Evolutionary conservation across 441 rosid species (phyloP), one percentile per base, ranked within the genome.

Genomic region (Bruguiera hainesii): DNA sequence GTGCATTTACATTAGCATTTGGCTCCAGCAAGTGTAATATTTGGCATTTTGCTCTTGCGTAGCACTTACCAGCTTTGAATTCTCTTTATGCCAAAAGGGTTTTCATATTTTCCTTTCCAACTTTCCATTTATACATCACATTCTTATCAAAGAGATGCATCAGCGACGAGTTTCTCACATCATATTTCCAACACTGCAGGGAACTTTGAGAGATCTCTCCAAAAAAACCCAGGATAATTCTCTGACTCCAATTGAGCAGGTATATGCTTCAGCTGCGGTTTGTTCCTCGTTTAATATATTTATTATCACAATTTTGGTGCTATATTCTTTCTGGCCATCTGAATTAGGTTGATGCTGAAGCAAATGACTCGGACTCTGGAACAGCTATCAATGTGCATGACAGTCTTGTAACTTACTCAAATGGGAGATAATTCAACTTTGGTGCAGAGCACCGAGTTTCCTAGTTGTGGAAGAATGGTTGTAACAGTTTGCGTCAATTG

Each of bases 131-230:
- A 10, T 10, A 15, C 29, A 55, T 55, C 26, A 4, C 58, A 55
- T 55, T 23, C 58, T 21, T 53, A 37, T 10, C 46, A 37, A 37
- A 10, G 15, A 37, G 15, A 37, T 10, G 46, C 46, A 37, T 37
- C 46, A 2, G 15, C 15, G 3, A 51, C 16, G 10, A 60, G 5
- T 16, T 29, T 20, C 30, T 25, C 21, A 50, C 33, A 29, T 25
- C 19, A 35, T 31, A 29, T 64, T 42, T 49, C 48, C 49, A 25
- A 60, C 58, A 60, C 59, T 67, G 74, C 84, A 87, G 96, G 96
- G 96, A 61, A 82, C 88, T 48, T 60, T 87, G 66, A 80, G 93
- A 76, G 96, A 87, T 71, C 79, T 87, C 60, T 75, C 90, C 37
- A 89, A 83, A 80, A 87, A 83, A 76, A 63, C 61, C 56, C 88